Conservation (phyloP, 2,329 filamentous ascomycete species). For the Ceratocystis destructans region DNA sequence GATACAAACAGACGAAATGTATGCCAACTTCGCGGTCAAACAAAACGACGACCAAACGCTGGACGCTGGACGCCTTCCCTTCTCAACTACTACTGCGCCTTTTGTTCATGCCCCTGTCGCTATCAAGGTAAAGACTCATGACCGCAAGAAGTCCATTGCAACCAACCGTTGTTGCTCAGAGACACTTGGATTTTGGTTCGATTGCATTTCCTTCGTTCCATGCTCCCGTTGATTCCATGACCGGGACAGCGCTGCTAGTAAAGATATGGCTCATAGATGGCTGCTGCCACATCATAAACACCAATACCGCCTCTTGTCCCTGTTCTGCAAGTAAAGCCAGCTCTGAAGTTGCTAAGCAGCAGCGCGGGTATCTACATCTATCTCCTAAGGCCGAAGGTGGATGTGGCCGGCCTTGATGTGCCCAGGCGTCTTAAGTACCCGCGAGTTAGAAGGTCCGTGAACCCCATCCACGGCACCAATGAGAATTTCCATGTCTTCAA, state of each 20-base stretch:
- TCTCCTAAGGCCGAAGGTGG: neutral
- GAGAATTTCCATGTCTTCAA: conserved; percentile 35
- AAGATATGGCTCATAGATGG: conserved; percentile 26
- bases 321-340: conserved; percentile 22
- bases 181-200: conserved; percentile 24
- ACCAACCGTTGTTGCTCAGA: conserved; percentile 19
- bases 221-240: conserved; percentile 24
- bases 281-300: conserved; percentile 23
- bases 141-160: conserved; percentile 14
- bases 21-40: neutral
- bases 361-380: conserved; percentile 24
- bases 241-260: conserved; percentile 27
- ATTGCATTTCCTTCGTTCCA: conserved; percentile 24
- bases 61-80: too few species aligned
- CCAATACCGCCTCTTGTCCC: conserved; percentile 22
- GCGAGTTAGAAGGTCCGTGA: conserved; percentile 30
- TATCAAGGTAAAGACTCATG: conserved; percentile 4
- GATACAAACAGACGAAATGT: too few species aligned
- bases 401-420: too few species aligned
- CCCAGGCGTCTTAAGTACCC: too few species aligned
- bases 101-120: neutral
- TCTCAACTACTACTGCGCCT: neutral
- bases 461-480: conserved; percentile 40
- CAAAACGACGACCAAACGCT: neutral
- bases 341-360: conserved; percentile 25